phyloP scores from a whole-genome alignment of 257 asterid species.

The Solanum tarapatanum region DNA sequence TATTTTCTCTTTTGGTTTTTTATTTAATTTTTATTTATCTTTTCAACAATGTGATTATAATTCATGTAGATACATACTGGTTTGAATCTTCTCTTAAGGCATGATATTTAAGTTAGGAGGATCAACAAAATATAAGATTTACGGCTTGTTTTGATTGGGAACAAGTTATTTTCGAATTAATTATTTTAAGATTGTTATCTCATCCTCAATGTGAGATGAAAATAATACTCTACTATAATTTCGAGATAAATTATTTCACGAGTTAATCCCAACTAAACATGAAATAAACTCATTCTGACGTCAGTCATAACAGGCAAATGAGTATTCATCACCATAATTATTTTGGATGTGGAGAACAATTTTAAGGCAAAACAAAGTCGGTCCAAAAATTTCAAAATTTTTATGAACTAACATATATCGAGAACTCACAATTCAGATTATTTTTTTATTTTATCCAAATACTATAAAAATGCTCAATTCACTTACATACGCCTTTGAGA shows the following conservation, averaged over 20 bases:
- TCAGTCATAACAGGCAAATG: not conserved
- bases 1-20: not conserved
- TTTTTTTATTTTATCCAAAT: no score
- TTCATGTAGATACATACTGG: not conserved
- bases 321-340: not conserved
- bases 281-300: no score
- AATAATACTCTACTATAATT: no score
- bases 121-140: no score
- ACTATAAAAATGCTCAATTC: no score
- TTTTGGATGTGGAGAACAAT: no score
- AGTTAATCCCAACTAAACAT: not conserved
- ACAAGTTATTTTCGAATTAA: no score
- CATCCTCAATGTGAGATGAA: not conserved
- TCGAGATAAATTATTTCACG: fast-evolving
- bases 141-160: fast-evolving
- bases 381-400: not conserved
- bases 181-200: no score
- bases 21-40: not conserved
- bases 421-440: no score
- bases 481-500: no score
- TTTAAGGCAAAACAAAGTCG: not conserved
- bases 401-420: not conserved
- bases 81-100: not conserved
- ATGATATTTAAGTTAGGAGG: not conserved
- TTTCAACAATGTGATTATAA: not conserved